Evolutionary conservation across 768 basidiomycete species (phyloP).

Genomic region (Amanita rimosa): DNA sequence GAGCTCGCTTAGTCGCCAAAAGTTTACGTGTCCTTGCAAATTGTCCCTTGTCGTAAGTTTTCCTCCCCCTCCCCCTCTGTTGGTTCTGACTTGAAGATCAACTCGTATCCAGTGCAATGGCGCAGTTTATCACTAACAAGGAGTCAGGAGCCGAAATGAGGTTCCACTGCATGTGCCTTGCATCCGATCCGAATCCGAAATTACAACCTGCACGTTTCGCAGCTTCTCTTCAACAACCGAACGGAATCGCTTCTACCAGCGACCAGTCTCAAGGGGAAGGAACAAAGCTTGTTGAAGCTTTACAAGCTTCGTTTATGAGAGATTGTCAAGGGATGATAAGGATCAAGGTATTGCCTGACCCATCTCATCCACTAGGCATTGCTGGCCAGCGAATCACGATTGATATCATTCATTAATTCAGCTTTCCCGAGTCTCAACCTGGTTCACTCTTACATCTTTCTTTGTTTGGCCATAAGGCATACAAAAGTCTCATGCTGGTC

Average conservation of each 20-base stretch:
- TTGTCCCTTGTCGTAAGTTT: neutral
- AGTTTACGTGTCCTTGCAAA: neutral
- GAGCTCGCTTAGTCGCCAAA: neutral
- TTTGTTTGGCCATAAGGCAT: too few species aligned
- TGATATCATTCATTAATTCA: neutral
- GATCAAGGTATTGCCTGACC: neutral
- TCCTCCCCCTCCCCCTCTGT: neutral
- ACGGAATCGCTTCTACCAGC: neutral
- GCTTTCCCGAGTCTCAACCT: too few species aligned
- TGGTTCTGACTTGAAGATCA: neutral
- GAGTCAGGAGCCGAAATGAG: neutral
- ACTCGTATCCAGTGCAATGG: neutral
- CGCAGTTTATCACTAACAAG: neutral
- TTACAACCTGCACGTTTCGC: neutral
- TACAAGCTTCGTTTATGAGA: neutral
- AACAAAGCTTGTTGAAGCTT: neutral
- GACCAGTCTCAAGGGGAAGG: neutral
- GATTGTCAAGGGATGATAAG: neutral
- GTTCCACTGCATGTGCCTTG: neutral
- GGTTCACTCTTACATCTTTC: too few species aligned
- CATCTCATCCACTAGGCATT: slow-evolving; percentile 1
- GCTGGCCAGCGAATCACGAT: neutral
- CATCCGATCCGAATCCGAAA: neutral
- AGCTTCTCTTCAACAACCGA: neutral
- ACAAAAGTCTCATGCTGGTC: too few species aligned